These are phyloP conservation scores for Pelagophyceae sp. DNA, from an alignment of 352 stramenopile species.

Conservation along the genomic window DNA sequence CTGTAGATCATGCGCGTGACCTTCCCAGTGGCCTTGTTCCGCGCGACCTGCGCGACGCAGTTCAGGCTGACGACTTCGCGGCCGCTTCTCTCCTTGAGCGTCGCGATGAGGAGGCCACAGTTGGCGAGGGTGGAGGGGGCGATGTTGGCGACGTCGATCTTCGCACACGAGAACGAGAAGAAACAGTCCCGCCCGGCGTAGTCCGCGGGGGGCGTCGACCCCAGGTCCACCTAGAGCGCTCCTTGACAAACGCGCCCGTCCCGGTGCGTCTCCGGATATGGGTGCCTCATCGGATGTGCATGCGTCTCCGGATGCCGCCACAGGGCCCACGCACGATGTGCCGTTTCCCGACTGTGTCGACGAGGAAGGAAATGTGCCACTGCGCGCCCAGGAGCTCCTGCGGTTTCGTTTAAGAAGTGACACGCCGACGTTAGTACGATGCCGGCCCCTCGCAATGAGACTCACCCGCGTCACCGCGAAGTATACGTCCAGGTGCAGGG, in stretches of 20 bases:
- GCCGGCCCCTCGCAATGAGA: neutral
- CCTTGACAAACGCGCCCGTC: too few relatives aligned
- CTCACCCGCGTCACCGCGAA: neutral
- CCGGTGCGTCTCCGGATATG: too few relatives aligned
- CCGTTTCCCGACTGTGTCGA: conserved; percentile 6
- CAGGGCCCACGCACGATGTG: conserved; percentile 8
- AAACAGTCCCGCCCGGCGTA: conserved; percentile 63
- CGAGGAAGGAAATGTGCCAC: neutral
- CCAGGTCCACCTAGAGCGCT: too few relatives aligned
- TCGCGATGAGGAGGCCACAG: conserved; percentile 68
- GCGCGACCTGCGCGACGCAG: conserved; percentile 72
- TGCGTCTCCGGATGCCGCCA: too few relatives aligned
- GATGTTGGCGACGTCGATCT: conserved; percentile 62
- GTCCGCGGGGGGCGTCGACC: conserved; percentile 23
- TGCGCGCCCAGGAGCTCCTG: neutral
- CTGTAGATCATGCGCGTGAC: conserved; percentile 74
- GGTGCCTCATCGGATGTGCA: too few relatives aligned
- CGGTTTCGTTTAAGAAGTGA: too few relatives aligned
- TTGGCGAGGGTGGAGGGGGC: conserved; percentile 68
- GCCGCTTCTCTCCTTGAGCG: conserved; percentile 57
- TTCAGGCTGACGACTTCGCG: conserved; percentile 65
- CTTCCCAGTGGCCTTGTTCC: conserved; percentile 48
- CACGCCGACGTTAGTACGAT: too few relatives aligned
- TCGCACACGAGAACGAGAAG: conserved; percentile 63
- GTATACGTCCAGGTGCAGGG: neutral